phyloP scores from a whole-genome alignment of 2,329 filamentous ascomycete species.

The Zymoseptoria passerinii region DNA sequence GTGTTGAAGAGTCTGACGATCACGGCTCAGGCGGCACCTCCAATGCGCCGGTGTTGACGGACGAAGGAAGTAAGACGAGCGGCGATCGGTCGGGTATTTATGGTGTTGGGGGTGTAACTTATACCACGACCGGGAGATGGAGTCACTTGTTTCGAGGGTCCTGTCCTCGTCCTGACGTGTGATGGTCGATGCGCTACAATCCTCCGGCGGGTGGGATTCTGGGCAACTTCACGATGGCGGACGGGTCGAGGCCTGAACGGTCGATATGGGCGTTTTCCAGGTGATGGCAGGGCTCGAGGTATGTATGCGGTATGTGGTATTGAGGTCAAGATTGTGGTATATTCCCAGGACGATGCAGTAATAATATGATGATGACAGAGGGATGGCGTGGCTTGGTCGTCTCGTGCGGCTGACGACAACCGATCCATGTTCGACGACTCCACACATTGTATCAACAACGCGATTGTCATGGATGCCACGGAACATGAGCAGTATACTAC shows the following conservation, averaged over 20 bases:
- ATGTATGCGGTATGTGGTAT: too few relatives aligned
- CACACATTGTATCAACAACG: background rate
- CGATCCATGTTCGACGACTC: too few relatives aligned
- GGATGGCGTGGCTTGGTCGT: background rate
- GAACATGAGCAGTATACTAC: background rate
- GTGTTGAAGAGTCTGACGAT: background rate
- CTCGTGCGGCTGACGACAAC: background rate
- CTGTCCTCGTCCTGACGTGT: background rate
- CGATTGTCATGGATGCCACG: background rate
- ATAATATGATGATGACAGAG: too few relatives aligned
- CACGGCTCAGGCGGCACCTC: background rate
- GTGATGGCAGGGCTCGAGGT: background rate
- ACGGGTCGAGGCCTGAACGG: background rate
- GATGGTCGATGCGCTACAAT: background rate
- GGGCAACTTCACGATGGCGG: background rate
- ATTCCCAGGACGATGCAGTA: too few relatives aligned
- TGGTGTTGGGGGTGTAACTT: background rate
- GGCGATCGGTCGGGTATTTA: background rate
- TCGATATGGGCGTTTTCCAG: background rate
- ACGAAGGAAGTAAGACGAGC: background rate
- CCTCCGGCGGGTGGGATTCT: background rate
- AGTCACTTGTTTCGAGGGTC: background rate
- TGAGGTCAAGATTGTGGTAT: too few relatives aligned
- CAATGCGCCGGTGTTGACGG: background rate
- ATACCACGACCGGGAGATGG: background rate